phyloP scores from a whole-genome alignment of 1,284 basidiomycete genomes.

The Ganoderma leucocontextum region DNA sequence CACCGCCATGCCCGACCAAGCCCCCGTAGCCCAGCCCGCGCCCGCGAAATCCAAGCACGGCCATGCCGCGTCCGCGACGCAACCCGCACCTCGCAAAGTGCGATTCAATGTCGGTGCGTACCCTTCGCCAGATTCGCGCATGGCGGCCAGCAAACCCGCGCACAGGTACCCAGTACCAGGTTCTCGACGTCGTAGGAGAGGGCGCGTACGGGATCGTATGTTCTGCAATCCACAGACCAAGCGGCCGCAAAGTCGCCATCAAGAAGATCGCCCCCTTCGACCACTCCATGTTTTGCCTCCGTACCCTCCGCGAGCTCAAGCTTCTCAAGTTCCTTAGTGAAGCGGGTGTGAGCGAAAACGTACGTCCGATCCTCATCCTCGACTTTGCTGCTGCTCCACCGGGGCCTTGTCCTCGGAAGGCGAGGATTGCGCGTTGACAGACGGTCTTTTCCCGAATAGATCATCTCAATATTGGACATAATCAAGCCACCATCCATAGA shows the following conservation, averaged over 20 bases:
- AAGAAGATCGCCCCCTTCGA: conserved; percentile 90
- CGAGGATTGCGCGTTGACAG: conserved; percentile 11
- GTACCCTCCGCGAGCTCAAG: conserved; percentile 87
- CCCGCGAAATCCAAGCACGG: conserved; percentile 63
- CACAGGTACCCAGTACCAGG: conserved; percentile 83
- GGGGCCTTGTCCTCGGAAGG: not conserved
- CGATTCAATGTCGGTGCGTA: conserved; percentile 90
- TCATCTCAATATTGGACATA: conserved; percentile 96
- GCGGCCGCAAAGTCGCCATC: conserved; percentile 72
- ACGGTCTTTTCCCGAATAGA: conserved; percentile 54
- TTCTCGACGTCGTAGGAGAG: conserved; percentile 91
- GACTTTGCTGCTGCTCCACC: not conserved
- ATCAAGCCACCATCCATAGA: conserved; percentile 91
- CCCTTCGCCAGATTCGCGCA: conserved; percentile 8
- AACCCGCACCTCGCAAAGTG: conserved; percentile 84
- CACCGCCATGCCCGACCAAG: conserved; percentile 40
- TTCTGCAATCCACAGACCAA: conserved; percentile 84
- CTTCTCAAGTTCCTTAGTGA: conserved; percentile 91
- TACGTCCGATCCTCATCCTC: conserved; percentile 50
- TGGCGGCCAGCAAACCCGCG: conserved; percentile 16
- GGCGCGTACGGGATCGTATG: conserved; percentile 91
- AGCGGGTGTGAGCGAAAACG: conserved; percentile 93
- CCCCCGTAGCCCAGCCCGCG: conserved; percentile 32
- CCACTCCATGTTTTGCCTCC: conserved; percentile 88
- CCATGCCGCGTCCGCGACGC: conserved; percentile 67